A percentile compares a stretch with the other conserved stretches of the same genome.
phyloP scores from a whole-genome alignment of 2,329 filamentous ascomycete genomes.

The Penicillium sp. region DNA sequence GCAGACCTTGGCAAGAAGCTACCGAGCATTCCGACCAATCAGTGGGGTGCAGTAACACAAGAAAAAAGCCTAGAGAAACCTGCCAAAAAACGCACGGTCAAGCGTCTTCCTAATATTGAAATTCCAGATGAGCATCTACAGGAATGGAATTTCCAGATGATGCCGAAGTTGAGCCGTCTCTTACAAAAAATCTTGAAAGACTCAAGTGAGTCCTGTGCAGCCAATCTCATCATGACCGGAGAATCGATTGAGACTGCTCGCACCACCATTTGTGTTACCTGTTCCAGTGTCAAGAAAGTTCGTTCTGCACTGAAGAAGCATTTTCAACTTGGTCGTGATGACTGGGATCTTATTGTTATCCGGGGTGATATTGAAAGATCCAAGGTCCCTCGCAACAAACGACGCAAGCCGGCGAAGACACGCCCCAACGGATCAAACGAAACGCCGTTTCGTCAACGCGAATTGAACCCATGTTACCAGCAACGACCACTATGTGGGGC shows the following conservation, averaged over 20 bases:
- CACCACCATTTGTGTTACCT: constrained; percentile 65
- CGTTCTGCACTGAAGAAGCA: constrained; percentile 58
- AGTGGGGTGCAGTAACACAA: constrained; percentile 21
- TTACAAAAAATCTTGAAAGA: constrained; percentile 60
- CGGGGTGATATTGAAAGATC: constrained; percentile 59
- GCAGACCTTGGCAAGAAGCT: constrained; percentile 19
- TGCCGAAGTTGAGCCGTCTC: constrained; percentile 59
- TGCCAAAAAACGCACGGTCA: constrained; percentile 41
- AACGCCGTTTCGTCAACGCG: constrained; percentile 28
- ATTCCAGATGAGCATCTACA: constrained; percentile 57
- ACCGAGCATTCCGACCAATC: constrained; percentile 10
- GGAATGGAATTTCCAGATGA: constrained; percentile 60
- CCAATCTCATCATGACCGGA: constrained; percentile 61
- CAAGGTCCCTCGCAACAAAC: constrained; percentile 49
- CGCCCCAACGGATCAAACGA: constrained; percentile 26
- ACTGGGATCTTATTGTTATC: constrained; percentile 62
- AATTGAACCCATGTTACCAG: constrained; percentile 73
- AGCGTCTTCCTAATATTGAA: constrained; percentile 49
- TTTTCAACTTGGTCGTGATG: constrained; percentile 56
- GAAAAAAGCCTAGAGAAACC: constrained; percentile 31
- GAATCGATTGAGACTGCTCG: constrained; percentile 57
- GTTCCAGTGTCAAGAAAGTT: constrained; percentile 59
- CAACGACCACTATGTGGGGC: constrained; percentile 78
- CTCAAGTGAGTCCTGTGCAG: constrained; percentile 61
- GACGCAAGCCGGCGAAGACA: constrained; percentile 37